These are phyloP conservation scores for Tuber microsphaerosporum DNA, from an alignment of 495 filamentous ascomycete species.

Conservation along the genomic window DNA sequence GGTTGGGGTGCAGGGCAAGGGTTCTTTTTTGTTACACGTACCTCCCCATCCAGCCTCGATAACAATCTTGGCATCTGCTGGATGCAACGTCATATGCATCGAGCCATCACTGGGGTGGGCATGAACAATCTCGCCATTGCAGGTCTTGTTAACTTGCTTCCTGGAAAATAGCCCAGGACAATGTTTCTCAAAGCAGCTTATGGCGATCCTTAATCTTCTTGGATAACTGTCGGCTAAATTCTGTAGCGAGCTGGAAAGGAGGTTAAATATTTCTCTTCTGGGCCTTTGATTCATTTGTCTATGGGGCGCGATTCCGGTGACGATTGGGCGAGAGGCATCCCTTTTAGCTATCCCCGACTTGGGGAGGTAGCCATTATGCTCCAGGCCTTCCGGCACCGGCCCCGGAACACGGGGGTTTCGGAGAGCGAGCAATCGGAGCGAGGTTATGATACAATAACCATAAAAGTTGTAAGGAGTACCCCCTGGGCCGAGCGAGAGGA, in stretches of 20 bases:
- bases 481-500: slow-evolving; percentile 69
- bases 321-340: slow-evolving; percentile 54
- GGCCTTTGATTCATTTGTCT: slow-evolving; percentile 64
- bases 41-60: slow-evolving; percentile 75
- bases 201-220: slow-evolving; percentile 53
- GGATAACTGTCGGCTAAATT: slow-evolving; percentile 48
- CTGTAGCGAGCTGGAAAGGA: slow-evolving; percentile 49
- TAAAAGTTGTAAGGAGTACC: slow-evolving; percentile 66
- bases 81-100: slow-evolving; percentile 69
- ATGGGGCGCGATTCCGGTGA: slow-evolving; percentile 72
- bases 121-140: slow-evolving; percentile 72
- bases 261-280: slow-evolving; percentile 48
- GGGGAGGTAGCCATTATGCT: slow-evolving; percentile 47
- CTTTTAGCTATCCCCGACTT: slow-evolving; percentile 52
- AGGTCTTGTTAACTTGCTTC: slow-evolving; percentile 54
- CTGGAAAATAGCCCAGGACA: slow-evolving; percentile 63
- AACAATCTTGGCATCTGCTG: slow-evolving; percentile 67
- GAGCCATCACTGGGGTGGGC: slow-evolving; percentile 67
- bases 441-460: slow-evolving; percentile 66
- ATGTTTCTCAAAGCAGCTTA: slow-evolving; percentile 73
- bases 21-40: slow-evolving; percentile 20
- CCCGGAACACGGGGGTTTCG: slow-evolving; percentile 50
- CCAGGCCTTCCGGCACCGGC: slow-evolving; percentile 37
- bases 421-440: slow-evolving; percentile 53
- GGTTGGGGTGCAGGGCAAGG: slow-evolving; percentile 8